Base-by-base conservation (phyloP, 1,139 yeast species). In the Taphrina sp. region DNA sequence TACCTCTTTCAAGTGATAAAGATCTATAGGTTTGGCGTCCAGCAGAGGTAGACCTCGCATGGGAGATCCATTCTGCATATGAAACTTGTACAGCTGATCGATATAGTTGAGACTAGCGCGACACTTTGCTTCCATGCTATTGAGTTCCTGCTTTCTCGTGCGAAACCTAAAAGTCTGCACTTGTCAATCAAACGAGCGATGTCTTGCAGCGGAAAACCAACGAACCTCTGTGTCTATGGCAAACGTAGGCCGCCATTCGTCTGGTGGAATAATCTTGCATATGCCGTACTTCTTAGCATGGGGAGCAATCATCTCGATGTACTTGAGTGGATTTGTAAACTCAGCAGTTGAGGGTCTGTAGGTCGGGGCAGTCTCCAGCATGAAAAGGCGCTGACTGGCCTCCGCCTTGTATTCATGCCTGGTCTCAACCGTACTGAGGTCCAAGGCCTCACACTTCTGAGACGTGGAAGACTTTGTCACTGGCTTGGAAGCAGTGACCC, bases 261-360 rank as follows among this genome's bases (percentile, higher is more conserved):
- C 60, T 0, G 85, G 84, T 0, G 85, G 78, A n/a, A 75, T 72
- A 19, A 88, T 70, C 66, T 85, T 87, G 26, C 86, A 74, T n/a
- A 90, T 92, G 0, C 95, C 95, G 65, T 74, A 76, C 45, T 72
- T 64, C 54, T 67, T 67, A 0, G 88, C 90, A 36, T 62, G 62
- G 12, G 62, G 56, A 8, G 69, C 63, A 7, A 71, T 63, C 37
- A 60, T 58, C 34, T 62, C 64, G 38, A 70, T 64, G 56, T 68
- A 72, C 12, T 55, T 60, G 23, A 68, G 64, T 4, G 81, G 81
- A 65, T 82, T 84, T 20, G 71, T 66, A 58, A 75, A 74, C 59
- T 77, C 77, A 4, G 71, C 72, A 29, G 68, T 70, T 7, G 73
- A 68, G 14, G 83, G 74, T 49, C 72, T 69, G 58, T 76, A 75